These are phyloP conservation scores for Clavispora fructus DNA, from an alignment of 805 yeast genomes.

Conservation along the genomic window DNA sequence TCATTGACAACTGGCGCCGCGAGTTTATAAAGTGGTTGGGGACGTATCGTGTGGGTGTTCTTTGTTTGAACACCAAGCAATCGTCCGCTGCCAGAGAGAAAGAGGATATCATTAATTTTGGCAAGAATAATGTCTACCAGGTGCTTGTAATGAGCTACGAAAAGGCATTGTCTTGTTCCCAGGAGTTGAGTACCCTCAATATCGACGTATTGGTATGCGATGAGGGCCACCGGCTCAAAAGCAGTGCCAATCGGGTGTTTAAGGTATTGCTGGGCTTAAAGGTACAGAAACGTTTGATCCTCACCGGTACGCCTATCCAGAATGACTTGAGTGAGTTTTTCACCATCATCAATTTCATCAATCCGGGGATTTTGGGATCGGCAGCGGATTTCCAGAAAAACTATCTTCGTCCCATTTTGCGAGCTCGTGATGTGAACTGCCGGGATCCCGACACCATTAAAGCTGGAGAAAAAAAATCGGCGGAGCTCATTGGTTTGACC, in stretches of 20 bases:
- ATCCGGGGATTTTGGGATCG: constrained; percentile 76
- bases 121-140: constrained; percentile 68
- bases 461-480: constrained; percentile 57
- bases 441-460: constrained; percentile 43
- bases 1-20: constrained; percentile 79
- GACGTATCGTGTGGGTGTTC: constrained; percentile 55
- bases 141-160: constrained; percentile 87
- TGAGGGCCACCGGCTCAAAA: constrained; percentile 91
- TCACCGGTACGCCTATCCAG: constrained; percentile 92
- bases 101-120: constrained; percentile 53
- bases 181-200: constrained; percentile 42
- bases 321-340: constrained; percentile 83
- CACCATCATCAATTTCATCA: constrained; percentile 74
- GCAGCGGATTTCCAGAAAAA: constrained; percentile 52
- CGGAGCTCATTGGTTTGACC: constrained; percentile 61
- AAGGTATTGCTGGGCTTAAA: constrained; percentile 54
- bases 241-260: constrained; percentile 63
- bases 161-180: constrained; percentile 52
- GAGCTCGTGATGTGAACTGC: constrained; percentile 62
- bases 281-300: constrained; percentile 52
- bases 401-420: constrained; percentile 65
- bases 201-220: constrained; percentile 82
- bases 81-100: constrained; percentile 50
- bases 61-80: constrained; percentile 47
- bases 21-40: constrained; percentile 92